Base-by-base conservation (phyloP, 371 early-diverging fungal genomes). In the Mortierella sp. region DNA sequence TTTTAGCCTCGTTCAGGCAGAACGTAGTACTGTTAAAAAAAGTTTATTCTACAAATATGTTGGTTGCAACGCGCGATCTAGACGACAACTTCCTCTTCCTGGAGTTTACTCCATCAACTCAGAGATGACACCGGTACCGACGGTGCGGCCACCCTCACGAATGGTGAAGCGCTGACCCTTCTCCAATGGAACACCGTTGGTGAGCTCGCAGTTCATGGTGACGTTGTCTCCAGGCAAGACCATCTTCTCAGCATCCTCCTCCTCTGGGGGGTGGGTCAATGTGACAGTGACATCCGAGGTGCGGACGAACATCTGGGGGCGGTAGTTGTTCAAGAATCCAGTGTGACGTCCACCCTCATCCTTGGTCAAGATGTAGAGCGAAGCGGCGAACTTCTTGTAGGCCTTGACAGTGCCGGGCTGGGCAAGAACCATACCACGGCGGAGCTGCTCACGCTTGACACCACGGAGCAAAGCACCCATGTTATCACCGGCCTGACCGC, bases 321-420 rank as follows among this genome's bases (percentile, higher is more conserved):
- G 94, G 94, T 99, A 99, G 95, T 98, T 97, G 91, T 96, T 95
- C 51, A 96, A 93, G 88, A 99, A 98, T 57, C 97, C 96, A 80
- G 98, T 98, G 92, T 98, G 99, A 75, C 99, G 96, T 81, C 99
- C 99, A 87, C 99, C 99, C 91, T 99, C 99, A 64, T 98, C 99
- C 93, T 98, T 98, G 88, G 97, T 96, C 86, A 99, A 94, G 78
- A 98, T 92, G 87, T 99, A 99, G 61, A 98, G 88, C 86, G 96
- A 96, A 53, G 98, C 95, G 72, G 94, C 80, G 91, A 99, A 98
- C 90, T 96, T 96, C 88, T 93, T 96, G 95, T 97, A 97, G 14
- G 98, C 94, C 89, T 95, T 89, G 90, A 98, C 96, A 69, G 96
- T 92, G 24, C 98, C 98, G 72, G 99, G 98, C 59, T 94, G 94